Conservation (phyloP, 345 rosid species). For the Populus pruinosa region DNA sequence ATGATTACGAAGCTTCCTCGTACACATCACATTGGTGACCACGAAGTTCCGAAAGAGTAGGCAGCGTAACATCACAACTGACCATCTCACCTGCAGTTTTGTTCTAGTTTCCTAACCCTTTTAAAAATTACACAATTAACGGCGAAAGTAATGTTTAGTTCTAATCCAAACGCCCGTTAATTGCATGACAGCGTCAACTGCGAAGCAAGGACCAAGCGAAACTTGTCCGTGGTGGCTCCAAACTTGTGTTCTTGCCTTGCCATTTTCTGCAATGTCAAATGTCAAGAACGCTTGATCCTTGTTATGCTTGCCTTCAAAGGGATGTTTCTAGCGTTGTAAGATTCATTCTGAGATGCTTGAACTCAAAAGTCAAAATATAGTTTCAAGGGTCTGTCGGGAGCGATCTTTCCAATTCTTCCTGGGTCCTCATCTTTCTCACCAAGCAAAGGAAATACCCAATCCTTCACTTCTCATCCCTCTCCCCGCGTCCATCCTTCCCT, state of each 20-base stretch:
- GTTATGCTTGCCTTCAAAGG: not conserved
- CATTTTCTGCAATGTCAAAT: not conserved
- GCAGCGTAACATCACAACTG: not conserved
- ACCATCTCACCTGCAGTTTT: not conserved
- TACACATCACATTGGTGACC: not conserved
- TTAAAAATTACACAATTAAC: not conserved
- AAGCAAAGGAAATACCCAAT: not conserved
- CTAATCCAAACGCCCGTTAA: not conserved
- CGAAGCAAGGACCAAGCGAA: not conserved
- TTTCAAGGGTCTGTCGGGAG: not conserved
- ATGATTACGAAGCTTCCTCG: not conserved
- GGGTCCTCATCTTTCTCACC: not conserved
- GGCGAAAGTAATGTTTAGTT: not conserved
- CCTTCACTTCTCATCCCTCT: not conserved
- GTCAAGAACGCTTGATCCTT: not conserved
- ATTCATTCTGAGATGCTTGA: not conserved
- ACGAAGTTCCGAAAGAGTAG: not conserved
- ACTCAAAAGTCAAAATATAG: not conserved
- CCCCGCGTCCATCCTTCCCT: not conserved
- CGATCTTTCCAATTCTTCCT: not conserved
- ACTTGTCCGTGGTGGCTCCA: not conserved
- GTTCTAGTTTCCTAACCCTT: not conserved
- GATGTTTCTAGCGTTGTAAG: not conserved
- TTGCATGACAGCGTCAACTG: not conserved
- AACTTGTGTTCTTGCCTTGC: not conserved